Percentiles rank a stretch among this genome's conserved stretches.
Conservation (phyloP, 148 eudicot species). For the Camellia japonica region DNA sequence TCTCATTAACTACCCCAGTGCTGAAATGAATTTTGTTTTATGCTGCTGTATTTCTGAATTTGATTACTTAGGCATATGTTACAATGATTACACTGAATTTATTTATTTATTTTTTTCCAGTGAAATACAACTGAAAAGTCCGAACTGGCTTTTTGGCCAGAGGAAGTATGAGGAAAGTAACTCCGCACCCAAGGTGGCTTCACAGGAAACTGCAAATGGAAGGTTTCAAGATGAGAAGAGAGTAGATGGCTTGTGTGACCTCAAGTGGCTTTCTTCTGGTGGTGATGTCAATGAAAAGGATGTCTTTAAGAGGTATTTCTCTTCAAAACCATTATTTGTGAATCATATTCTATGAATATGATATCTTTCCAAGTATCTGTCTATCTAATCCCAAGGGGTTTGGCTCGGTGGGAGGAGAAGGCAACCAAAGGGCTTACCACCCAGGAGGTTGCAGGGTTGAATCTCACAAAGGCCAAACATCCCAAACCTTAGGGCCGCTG, state of each 20-base stretch:
- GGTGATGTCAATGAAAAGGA: conserved; percentile 61
- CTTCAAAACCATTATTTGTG: not conserved
- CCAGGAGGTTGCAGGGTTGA: too few relatives aligned
- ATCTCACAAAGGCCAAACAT: too few relatives aligned
- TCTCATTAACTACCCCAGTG: not conserved
- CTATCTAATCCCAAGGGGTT: too few relatives aligned
- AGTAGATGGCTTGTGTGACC: conserved; percentile 43
- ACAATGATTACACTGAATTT: not conserved
- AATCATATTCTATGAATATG: too few relatives aligned
- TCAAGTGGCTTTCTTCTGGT: conserved; percentile 54
- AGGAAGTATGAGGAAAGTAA: conserved; percentile 64
- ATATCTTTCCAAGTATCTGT: too few relatives aligned
- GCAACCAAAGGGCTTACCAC: too few relatives aligned
- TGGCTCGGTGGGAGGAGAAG: too few relatives aligned
- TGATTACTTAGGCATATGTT: not conserved
- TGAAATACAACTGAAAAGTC: conserved; percentile 95
- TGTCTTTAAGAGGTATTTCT: conserved; percentile 56
- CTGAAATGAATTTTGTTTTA: not conserved
- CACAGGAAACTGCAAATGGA: conserved; percentile 38
- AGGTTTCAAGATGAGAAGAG: conserved; percentile 33
- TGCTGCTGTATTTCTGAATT: not conserved
- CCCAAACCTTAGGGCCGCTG: too few relatives aligned
- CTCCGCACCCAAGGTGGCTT: conserved; percentile 39
- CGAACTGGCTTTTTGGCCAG: conserved; percentile 97
- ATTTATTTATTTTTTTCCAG: conserved; percentile 36